Evolutionary conservation across 306 rosid species (phyloP), one percentile per base, ranked within the genome.

Genomic region (Cicer cuneatum): DNA sequence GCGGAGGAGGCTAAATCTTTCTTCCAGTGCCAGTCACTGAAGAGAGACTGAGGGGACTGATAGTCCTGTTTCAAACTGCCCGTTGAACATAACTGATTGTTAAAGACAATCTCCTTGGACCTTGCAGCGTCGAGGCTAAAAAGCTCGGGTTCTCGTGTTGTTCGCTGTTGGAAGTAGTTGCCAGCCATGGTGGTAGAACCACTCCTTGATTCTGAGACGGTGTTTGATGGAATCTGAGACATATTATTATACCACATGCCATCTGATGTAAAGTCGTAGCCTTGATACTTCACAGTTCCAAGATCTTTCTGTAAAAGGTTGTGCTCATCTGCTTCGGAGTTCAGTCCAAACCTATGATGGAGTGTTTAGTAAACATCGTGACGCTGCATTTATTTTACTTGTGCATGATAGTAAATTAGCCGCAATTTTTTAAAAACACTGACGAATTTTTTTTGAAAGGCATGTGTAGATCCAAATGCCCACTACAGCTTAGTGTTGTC

Each of bases 1-100:
- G 84, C 43, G 42, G 84, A 69, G 15, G 85, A 84, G 41, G 80
- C 75, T 61, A 70, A 60, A 75, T 84, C 89, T 82, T 78, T 86
- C 65, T 85, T 78, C 87, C 85, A 84, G 49, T 82, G 87, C 90
- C 90, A 89, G 78, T 81, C 89, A 70, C 70, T 78, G 58, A 89
- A 83, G 69, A 86, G 88, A 43, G 85, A 66, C 81, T 80, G 93
- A 45, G 87, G 73, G 37, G 85, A 59, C 51, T 74, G 82, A 46
- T 88, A 87, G 49, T 82, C 88, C 69, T 84, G 88, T 80, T 86
- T 88, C 68, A 80, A 10, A 35, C 83, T 21, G 56, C 80, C 87
- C 1, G 79, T 40, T 56, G 83, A 57, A 60, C 85, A 54, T 73
- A 84, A 64, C 71, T 84, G 86, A 21, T 76, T 80, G 59, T 72